phyloP scores from a whole-genome alignment of 2,329 filamentous ascomycete species.

The Cladorrhinum sp. region DNA sequence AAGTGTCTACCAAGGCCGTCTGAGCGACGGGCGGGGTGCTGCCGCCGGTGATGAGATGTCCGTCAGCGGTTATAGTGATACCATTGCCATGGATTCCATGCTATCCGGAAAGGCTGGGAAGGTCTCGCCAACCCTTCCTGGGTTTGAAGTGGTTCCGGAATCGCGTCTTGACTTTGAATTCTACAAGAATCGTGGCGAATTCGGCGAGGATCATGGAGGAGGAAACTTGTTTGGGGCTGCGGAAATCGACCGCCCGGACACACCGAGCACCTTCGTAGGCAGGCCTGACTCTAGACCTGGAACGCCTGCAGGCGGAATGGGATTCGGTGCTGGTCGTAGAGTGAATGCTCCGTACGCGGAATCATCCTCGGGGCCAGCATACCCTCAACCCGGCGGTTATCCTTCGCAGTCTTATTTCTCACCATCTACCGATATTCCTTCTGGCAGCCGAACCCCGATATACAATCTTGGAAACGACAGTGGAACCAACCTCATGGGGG shows the following conservation, averaged over 20 bases:
- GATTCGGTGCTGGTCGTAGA: conserved; percentile 30
- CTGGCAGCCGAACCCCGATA: conserved; percentile 44
- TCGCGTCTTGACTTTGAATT: conserved; percentile 84
- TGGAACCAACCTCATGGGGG: conserved; percentile 49
- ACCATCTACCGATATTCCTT: conserved; percentile 25
- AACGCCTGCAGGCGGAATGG: conserved; percentile 45
- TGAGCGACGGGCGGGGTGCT: conserved; percentile 63
- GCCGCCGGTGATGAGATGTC: conserved; percentile 51
- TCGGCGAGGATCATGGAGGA: conserved; percentile 81
- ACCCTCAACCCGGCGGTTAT: conserved; percentile 15
- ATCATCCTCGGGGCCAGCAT: conserved; percentile 15
- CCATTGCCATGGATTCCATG: conserved; percentile 80
- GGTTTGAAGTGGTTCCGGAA: conserved; percentile 89
- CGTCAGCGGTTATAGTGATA: conserved; percentile 75
- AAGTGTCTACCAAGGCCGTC: conserved; percentile 79
- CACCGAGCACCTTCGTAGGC: conserved; percentile 51
- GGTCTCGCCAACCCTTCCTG: conserved; percentile 47
- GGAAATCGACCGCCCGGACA: conserved; percentile 60
- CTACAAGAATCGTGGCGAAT: conserved; percentile 87
- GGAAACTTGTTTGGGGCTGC: conserved; percentile 62
- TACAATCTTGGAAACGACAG: conserved; percentile 51
- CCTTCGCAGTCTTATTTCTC: conserved; percentile 18
- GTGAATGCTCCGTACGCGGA: conserved; percentile 26
- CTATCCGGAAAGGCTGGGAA: conserved; percentile 54
- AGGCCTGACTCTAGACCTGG: conserved; percentile 47